Conservation (phyloP, 495 filamentous ascomycete genomes). For the Aspergillus avenaceus region DNA sequence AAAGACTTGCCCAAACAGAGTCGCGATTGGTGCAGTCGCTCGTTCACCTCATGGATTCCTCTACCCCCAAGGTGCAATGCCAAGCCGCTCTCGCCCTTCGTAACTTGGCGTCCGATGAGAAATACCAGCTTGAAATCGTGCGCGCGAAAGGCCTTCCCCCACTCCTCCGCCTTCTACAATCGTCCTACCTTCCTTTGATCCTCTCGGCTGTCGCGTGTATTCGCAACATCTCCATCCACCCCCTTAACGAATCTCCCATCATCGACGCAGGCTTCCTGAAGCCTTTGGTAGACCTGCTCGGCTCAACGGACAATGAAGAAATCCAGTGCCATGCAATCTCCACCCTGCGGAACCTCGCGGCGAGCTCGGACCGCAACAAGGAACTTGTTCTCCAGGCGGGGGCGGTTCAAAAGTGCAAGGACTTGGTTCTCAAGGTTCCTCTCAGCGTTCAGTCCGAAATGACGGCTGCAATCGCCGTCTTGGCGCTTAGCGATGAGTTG, state of each 20-base stretch:
- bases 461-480: constrained; percentile 97
- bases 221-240: constrained; percentile 97
- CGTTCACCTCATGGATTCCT: constrained; percentile 94
- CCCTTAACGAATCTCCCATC: constrained; percentile 98
- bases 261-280: constrained; percentile 96
- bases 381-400: constrained; percentile 92
- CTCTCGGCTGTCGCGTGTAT: constrained; percentile 97
- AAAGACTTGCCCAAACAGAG: constrained; percentile 84
- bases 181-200: constrained; percentile 90
- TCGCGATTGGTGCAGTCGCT: constrained; percentile 85
- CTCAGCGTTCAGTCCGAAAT: constrained; percentile 96
- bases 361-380: constrained; percentile 96
- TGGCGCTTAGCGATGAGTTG: constrained; percentile 92
- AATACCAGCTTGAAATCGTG: constrained; percentile 97
- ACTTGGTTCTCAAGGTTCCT: constrained; percentile 88
- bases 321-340: constrained; percentile 99
- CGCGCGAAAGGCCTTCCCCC: constrained; percentile 78
- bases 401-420: constrained; percentile 97
- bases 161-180: constrained; percentile 84
- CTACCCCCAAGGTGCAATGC: constrained; percentile 95
- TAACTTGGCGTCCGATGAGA: constrained; percentile 95
- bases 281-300: constrained; percentile 87
- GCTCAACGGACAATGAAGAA: constrained; percentile 95
- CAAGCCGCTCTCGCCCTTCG: constrained; percentile 92
- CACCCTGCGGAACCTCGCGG: constrained; percentile 90